A percentile compares a stretch with the other conserved stretches of the same genome.
phyloP scores from a whole-genome alignment of 2,329 filamentous ascomycete genomes.

The Talaromyces marneffei region DNA sequence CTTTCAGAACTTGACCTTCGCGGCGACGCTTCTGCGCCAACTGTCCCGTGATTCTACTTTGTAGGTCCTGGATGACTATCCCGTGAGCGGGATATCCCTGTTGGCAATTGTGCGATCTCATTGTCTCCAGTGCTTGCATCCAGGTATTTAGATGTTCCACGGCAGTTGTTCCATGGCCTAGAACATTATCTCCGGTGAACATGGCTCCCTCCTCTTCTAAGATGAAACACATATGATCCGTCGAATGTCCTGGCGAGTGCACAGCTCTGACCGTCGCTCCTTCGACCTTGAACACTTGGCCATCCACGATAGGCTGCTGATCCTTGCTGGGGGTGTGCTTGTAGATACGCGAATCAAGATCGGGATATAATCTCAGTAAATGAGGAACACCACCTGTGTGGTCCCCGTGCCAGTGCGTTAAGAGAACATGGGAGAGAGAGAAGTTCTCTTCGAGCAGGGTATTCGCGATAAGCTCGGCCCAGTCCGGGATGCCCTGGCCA shows the following conservation, averaged over 20 bases:
- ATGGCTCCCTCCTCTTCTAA: conserved; percentile 66
- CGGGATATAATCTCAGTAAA: conserved; percentile 28
- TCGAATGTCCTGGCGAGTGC: conserved; percentile 61
- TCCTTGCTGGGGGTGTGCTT: conserved; percentile 31
- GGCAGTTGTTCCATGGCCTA: conserved; percentile 52
- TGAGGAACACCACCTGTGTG: conserved; percentile 40
- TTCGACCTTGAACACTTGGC: conserved; percentile 33
- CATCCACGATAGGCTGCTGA: conserved; percentile 32
- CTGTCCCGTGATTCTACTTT: conserved; percentile 33
- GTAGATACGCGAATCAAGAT: conserved; percentile 27
- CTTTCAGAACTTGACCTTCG: conserved; percentile 37
- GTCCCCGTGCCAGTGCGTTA: conserved; percentile 44
- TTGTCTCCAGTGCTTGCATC: conserved; percentile 31
- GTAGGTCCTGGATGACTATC: conserved; percentile 32
- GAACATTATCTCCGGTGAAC: conserved; percentile 75
- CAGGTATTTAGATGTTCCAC: conserved; percentile 37
- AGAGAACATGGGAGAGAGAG: conserved; percentile 23
- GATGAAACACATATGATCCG: conserved; percentile 68
- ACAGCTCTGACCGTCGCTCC: conserved; percentile 38
- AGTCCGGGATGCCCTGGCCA: conserved; percentile 6
- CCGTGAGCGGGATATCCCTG: conserved; percentile 46
- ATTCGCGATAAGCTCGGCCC: not conserved
- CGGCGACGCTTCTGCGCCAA: conserved; percentile 35
- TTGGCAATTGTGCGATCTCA: conserved; percentile 31
- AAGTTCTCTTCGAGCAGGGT: not conserved